Percentiles rank a stretch among this genome's conserved stretches.
These are phyloP conservation scores for Ophiocordyceps polyrhachis-furcata DNA, from an alignment of 2,329 filamentous ascomycete species.

Conservation along the genomic window DNA sequence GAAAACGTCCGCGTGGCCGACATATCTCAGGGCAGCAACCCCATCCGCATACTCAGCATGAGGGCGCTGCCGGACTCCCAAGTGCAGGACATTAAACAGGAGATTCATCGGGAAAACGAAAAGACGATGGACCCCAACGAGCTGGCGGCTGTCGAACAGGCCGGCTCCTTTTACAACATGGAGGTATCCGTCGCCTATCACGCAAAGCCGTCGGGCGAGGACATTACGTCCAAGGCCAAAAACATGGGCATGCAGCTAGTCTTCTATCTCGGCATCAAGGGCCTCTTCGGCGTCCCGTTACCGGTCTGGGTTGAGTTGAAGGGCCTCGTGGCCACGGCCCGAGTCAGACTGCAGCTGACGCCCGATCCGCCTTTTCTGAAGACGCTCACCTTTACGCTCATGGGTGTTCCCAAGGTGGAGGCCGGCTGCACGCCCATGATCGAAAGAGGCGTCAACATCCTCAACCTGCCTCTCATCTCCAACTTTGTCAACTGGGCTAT, in stretches of 20 bases:
- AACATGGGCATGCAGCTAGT: slow-evolving; percentile 44
- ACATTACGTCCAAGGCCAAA: slow-evolving; percentile 44
- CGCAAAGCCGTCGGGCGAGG: slow-evolving; percentile 39
- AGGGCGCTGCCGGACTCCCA: slow-evolving; percentile 49
- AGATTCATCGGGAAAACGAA: slow-evolving; percentile 17
- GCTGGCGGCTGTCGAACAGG: slow-evolving; percentile 65
- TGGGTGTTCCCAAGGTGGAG: slow-evolving; percentile 56
- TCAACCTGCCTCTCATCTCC: slow-evolving; percentile 57
- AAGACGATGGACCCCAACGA: slow-evolving; percentile 21
- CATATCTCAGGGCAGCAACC: slow-evolving; percentile 55
- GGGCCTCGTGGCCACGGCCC: slow-evolving; percentile 53
- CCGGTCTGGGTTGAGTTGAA: slow-evolving; percentile 59
- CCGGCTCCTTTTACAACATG: slow-evolving; percentile 61
- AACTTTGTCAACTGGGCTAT: slow-evolving; percentile 59
- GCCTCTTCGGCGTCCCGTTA: slow-evolving; percentile 31
- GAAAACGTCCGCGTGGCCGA: slow-evolving; percentile 62
- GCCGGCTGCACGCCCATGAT: slow-evolving; percentile 52
- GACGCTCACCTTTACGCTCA: slow-evolving; percentile 53
- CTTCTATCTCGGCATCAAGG: slow-evolving; percentile 47
- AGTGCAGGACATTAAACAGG: slow-evolving; percentile 37
- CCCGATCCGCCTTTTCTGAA: slow-evolving; percentile 62
- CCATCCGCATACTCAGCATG: slow-evolving; percentile 50
- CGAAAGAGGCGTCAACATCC: slow-evolving; percentile 50
- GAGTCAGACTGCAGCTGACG: slow-evolving; percentile 52
- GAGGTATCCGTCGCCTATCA: slow-evolving; percentile 60